These are phyloP conservation scores for Globisporangium nunn DNA, from an alignment of 352 stramenopile species.

Conservation along the genomic window DNA sequence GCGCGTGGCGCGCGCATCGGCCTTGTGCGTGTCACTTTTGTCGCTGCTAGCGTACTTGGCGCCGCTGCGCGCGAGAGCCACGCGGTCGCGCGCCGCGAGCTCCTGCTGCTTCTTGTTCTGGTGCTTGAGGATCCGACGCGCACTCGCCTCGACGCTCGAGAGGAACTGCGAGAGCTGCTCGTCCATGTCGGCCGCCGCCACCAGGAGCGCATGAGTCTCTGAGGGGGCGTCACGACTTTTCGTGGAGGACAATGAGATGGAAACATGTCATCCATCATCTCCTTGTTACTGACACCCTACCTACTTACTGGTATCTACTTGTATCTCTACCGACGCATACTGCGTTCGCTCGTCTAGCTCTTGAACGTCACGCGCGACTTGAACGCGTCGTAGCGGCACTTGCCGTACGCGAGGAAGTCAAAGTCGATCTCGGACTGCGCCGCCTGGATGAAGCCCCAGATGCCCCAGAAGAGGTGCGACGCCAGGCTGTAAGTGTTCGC, in stretches of 20 bases:
- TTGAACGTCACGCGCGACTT: conserved; percentile 48
- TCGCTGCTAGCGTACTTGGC: conserved; percentile 16
- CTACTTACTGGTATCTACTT: not conserved
- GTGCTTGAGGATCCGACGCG: conserved; percentile 74
- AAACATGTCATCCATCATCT: too few relatives aligned
- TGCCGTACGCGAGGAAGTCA: conserved; percentile 86
- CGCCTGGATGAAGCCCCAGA: conserved; percentile 90
- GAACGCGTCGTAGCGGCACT: conserved; percentile 67
- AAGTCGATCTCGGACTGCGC: conserved; percentile 89
- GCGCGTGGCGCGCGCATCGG: conserved; percentile 21
- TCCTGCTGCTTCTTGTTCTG: conserved; percentile 76
- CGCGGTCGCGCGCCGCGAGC: conserved; percentile 34
- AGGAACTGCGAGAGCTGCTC: conserved; percentile 78
- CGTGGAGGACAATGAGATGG: too few relatives aligned
- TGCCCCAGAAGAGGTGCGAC: conserved; percentile 86
- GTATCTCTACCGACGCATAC: not conserved
- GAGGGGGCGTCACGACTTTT: too few relatives aligned
- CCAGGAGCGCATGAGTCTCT: too few relatives aligned
- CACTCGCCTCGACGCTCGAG: conserved; percentile 66
- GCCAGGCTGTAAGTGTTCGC: conserved; percentile 82
- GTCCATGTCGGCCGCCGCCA: not conserved
- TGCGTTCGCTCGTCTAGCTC: conserved; percentile 15
- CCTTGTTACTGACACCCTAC: too few relatives aligned
- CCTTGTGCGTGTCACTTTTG: not conserved
- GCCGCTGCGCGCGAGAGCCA: conserved; percentile 21